A percentile compares a stretch with the other conserved stretches of the same genome.
Conservation (phyloP, 768 basidiomycete species). For the Termitomyces sp. region DNA sequence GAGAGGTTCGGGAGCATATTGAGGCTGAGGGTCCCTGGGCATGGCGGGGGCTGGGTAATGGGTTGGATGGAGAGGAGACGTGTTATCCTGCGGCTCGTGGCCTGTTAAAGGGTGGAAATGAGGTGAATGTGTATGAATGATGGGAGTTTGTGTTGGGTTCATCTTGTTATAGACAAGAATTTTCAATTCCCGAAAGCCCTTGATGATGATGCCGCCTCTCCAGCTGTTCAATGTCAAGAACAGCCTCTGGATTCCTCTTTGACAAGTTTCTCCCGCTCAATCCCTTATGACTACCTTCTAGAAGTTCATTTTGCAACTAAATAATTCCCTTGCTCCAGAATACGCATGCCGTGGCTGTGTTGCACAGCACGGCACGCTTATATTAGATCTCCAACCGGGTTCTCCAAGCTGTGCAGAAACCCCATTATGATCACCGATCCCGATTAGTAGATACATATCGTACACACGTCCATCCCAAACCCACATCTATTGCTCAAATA, state of each 20-base stretch:
- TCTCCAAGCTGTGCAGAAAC: constrained; percentile 29
- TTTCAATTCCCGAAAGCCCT: constrained; percentile 22
- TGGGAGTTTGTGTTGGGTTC: constrained; percentile 25
- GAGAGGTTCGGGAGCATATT: constrained; percentile 29
- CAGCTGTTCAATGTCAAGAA: constrained; percentile 6
- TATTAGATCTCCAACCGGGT: constrained; percentile 24
- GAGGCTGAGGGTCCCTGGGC: constrained; percentile 30
- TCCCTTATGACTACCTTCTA: constrained; percentile 1
- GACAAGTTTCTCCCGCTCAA: not conserved
- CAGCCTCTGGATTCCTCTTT: constrained; percentile 7
- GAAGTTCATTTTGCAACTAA: not conserved
- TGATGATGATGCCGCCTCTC: constrained; percentile 8
- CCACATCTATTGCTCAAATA: constrained; percentile 40
- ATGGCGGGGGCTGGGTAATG: constrained; percentile 28
- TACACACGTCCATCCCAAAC: constrained; percentile 14
- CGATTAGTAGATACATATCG: constrained; percentile 3
- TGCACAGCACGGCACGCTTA: constrained; percentile 34
- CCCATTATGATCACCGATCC: constrained; percentile 18
- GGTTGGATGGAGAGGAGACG: constrained; percentile 14
- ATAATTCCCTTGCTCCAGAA: constrained; percentile 2
- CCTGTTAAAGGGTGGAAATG: constrained; percentile 23
- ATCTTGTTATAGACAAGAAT: constrained; percentile 19
- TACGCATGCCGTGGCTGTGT: constrained; percentile 32
- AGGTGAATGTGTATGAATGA: constrained; percentile 22
- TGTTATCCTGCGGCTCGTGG: constrained; percentile 24